These are phyloP conservation scores for Conringia planisiliqua DNA, from an alignment of 345 rosid genomes.

Conservation along the genomic window DNA sequence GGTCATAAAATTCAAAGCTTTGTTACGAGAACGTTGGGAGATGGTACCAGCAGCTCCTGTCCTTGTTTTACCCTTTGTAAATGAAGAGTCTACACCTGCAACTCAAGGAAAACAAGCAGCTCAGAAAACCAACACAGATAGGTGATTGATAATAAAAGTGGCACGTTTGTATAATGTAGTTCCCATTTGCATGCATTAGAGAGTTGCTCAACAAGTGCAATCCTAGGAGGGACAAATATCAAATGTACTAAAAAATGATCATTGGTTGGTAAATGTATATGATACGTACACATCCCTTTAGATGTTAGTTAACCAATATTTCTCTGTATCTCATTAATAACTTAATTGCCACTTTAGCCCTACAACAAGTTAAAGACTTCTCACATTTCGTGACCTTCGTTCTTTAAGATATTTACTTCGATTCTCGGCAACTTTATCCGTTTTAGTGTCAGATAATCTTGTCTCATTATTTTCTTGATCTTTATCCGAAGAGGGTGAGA, in stretches of 20 bases:
- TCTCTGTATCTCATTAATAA: not conserved
- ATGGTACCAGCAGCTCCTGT: slow-evolving; percentile 86
- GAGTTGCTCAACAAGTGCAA: not conserved
- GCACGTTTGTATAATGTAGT: slow-evolving; percentile 21
- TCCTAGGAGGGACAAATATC: slow-evolving; percentile 3
- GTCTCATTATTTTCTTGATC: not conserved
- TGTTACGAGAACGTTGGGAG: slow-evolving; percentile 82
- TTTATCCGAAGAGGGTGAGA: slow-evolving; percentile 15
- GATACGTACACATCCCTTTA: slow-evolving; percentile 8
- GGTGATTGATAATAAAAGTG: slow-evolving; percentile 20
- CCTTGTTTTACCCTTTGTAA: slow-evolving; percentile 63
- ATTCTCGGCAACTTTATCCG: not conserved
- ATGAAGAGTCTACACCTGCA: slow-evolving; percentile 38
- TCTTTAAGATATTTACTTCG: not conserved
- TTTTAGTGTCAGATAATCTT: not conserved
- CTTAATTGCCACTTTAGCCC: not conserved
- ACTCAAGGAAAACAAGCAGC: slow-evolving; percentile 36
- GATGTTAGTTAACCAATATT: not conserved
- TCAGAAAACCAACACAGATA: slow-evolving; percentile 37
- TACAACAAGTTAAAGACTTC: not conserved
- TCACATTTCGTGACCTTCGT: not conserved
- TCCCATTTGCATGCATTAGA: slow-evolving; percentile 5
- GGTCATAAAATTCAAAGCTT: slow-evolving; percentile 56
- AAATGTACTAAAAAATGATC: slow-evolving; percentile 6
- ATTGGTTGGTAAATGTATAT: slow-evolving; percentile 21